A percentile compares a stretch with the other conserved stretches of the same genome.
Conservation (phyloP, 2,329 filamentous ascomycete species). For the Thelonectria olida region DNA sequence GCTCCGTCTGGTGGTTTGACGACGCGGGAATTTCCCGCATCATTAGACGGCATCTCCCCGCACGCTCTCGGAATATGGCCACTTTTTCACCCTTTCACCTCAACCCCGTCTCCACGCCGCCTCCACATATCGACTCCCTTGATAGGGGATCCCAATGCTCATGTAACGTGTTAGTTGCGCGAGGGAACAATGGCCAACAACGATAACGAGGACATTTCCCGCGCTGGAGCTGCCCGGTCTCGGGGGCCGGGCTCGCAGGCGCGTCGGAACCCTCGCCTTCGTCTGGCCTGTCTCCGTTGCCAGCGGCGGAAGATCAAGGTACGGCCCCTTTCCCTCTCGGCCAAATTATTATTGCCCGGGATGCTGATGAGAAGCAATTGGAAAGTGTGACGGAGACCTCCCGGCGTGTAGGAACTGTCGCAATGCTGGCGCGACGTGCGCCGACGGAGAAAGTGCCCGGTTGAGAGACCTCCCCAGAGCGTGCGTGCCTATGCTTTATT, state of each 20-base stretch:
- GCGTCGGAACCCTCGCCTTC: conserved; percentile 39
- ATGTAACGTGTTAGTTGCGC: too few species aligned
- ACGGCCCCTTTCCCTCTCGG: conserved; percentile 18
- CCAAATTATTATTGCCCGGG: background rate
- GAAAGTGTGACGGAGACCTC: conserved; percentile 54
- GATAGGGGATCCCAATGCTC: too few species aligned
- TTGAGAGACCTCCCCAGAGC: conserved; percentile 52
- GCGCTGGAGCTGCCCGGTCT: background rate
- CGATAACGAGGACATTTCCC: background rate
- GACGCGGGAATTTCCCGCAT: conserved; percentile 22
- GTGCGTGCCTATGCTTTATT: conserved; percentile 37
- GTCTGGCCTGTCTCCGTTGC: conserved; percentile 49
- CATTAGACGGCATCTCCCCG: conserved; percentile 29
- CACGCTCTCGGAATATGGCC: conserved; percentile 21
- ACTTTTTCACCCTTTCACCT: conserved; percentile 7
- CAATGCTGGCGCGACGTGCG: conserved; percentile 52
- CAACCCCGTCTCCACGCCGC: background rate
- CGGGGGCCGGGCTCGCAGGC: conserved; percentile 28
- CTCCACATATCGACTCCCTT: too few species aligned
- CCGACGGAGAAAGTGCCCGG: conserved; percentile 54
- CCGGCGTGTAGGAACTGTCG: conserved; percentile 55
- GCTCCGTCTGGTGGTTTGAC: background rate
- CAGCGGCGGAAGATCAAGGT: conserved; percentile 61
- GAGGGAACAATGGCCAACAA: conserved; percentile 32
- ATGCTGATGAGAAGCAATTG: background rate